These are phyloP conservation scores for Raphidocelis subcapitata DNA, from an alignment of 139 green algal genomes.

Conservation along the genomic window DNA sequence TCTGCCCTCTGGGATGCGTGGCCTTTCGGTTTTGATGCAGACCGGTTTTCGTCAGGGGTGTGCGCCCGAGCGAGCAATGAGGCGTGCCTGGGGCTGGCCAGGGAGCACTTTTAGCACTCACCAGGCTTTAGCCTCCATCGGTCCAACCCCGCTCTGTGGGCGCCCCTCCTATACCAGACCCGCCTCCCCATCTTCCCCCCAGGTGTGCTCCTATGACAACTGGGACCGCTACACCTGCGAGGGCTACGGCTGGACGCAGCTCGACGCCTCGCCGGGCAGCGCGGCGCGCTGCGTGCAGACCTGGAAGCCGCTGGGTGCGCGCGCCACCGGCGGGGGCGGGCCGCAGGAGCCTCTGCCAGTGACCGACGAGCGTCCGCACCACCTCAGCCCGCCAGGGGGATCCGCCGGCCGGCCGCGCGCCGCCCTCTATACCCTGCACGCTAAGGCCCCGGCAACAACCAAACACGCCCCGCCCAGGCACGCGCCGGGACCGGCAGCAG, in stretches of 20 bases:
- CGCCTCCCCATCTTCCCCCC: not conserved
- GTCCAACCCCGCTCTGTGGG: too few relatives aligned
- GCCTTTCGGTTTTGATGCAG: too few relatives aligned
- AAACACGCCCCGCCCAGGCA: constrained; percentile 24
- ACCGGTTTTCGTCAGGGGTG: too few relatives aligned
- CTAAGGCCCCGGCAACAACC: too few relatives aligned
- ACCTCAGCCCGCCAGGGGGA: too few relatives aligned
- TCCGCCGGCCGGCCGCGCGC: too few relatives aligned
- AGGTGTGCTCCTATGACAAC: constrained; percentile 58
- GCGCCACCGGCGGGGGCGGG: not conserved
- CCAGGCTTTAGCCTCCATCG: too few relatives aligned
- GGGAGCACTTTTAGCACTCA: too few relatives aligned
- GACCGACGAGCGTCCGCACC: not conserved
- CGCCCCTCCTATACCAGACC: too few relatives aligned
- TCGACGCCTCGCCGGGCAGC: constrained; percentile 33
- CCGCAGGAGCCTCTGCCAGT: not conserved
- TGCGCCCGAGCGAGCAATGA: too few relatives aligned
- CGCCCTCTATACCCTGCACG: not conserved
- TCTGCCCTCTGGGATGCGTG: not conserved
- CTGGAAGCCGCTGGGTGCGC: constrained; percentile 56
- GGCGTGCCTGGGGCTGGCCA: too few relatives aligned
- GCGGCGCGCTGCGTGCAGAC: constrained; percentile 37
- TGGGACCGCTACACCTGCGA: constrained; percentile 52
- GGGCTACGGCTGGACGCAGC: constrained; percentile 55
- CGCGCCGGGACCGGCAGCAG: constrained; percentile 35